phyloP scores from a whole-genome alignment of 1,284 basidiomycete genomes.

The Agroathelia rolfsii region DNA sequence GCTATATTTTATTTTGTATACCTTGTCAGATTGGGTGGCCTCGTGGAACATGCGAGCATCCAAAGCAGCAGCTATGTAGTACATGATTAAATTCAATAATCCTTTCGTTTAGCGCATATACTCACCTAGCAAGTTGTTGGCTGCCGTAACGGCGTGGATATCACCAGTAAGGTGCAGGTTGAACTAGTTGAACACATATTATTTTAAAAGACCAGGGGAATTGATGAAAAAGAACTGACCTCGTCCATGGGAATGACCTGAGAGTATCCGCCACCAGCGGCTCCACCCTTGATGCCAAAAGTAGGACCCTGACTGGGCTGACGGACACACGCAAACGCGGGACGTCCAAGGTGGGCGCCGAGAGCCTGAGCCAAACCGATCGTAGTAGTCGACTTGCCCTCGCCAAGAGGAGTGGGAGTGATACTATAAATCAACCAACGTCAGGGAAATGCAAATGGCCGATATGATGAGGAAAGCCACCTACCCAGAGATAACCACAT shows the following conservation, averaged over 20 bases:
- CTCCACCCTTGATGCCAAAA: conserved; percentile 99
- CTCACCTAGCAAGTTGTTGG: conserved; percentile 88
- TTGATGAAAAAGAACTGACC: conserved; percentile 32
- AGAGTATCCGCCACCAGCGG: conserved; percentile 96
- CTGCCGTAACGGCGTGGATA: conserved; percentile 96
- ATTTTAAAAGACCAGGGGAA: conserved; percentile 8
- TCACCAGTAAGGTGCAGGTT: conserved; percentile 96
- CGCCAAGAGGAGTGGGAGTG: conserved; percentile 94
- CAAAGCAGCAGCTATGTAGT: conserved; percentile 76
- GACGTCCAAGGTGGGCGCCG: conserved; percentile 88
- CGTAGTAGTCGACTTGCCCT: conserved; percentile 98
- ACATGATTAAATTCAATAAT: too few species aligned
- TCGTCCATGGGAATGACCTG: conserved; percentile 99
- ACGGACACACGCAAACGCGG: conserved; percentile 95
- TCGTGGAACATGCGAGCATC: conserved; percentile 99
- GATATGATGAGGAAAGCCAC: conserved; percentile 13
- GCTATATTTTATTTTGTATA: too few species aligned
- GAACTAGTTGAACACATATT: conserved; percentile 52
- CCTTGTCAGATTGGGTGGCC: conserved; percentile 91
- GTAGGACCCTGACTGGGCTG: conserved; percentile 98
- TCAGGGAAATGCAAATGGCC: conserved; percentile 6
- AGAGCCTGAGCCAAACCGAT: conserved; percentile 96
- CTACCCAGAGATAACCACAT: conserved; percentile 90
- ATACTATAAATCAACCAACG: conserved; percentile 64
- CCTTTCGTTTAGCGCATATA: conserved; percentile 4